Evolutionary conservation across 768 basidiomycete species (phyloP), one percentile per base, ranked within the genome.

Genomic region (Rhizopogon rudus): DNA sequence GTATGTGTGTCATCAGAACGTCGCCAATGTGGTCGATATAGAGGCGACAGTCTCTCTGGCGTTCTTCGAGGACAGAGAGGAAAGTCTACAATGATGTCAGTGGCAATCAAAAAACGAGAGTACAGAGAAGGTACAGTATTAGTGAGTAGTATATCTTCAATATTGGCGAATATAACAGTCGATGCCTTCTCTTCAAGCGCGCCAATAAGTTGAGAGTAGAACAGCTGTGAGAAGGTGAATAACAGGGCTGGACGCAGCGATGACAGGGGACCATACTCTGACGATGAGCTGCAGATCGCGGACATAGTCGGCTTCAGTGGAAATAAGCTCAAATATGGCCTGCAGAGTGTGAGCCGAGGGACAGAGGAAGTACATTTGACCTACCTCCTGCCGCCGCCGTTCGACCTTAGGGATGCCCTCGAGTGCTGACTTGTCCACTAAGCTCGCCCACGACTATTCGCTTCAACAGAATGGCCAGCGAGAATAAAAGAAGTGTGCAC

Each of bases 251-350:
- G 51, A 7, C 37, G 22, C 10, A 42, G n/a, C 40, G 17, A 9
- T 35, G 43, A 4, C 5, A 46, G 10, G 25, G 25, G 6, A 39
- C 49, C 78, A 45, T 55, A 91, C 94, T 81, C 91, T 90, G 17
- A 98, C 92, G 57, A 95, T 85, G 33, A 96, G 78, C 64, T 99
- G 96, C 29, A 98, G 70, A 67, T 95, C 91, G 22, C 93, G 81
- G 44, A 98, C 93, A 63, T 97, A 99, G 0, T 89, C 83, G 7
- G 77, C 80, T 68, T 99, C 96, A 0, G 96, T 98, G 6, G 80
- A 80, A 61, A 98, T 96, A 51, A 98, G 78, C 72, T 99, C 96
- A 61, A 98, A 98, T 51, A 97, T 96, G 0, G 91, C 88, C 86
- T 89, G 60, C 2, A 35, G 16, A 44, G 3, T n/a, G 39, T 41